Evolutionary conservation across 257 asterid genomes (phyloP).

Genomic region (Nicotiana otophora): DNA sequence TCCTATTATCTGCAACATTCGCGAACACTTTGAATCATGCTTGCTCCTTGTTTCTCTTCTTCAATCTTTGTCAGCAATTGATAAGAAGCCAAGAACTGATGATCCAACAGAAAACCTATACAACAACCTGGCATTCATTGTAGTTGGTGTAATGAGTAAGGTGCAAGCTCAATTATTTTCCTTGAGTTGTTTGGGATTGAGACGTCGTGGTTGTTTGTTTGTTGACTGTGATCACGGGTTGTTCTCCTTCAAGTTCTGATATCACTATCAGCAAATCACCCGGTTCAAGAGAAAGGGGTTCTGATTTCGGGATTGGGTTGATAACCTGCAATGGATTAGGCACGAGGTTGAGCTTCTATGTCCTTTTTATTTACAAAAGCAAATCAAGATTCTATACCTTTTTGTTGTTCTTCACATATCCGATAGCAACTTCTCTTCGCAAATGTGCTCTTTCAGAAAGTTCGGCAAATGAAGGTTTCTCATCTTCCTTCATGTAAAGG

Average conservation of each 20-base stretch:
- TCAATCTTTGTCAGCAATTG: background rate
- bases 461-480: slow-evolving; percentile 75
- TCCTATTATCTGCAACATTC: background rate
- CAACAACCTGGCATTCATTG: background rate
- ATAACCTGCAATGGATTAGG: slow-evolving; percentile 52
- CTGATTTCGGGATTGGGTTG: slow-evolving; percentile 74
- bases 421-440: slow-evolving; percentile 92
- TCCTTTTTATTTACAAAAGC: background rate
- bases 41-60: background rate
- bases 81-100: background rate
- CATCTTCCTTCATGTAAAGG: slow-evolving; percentile 77
- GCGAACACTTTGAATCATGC: background rate
- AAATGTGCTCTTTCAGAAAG: slow-evolving; percentile 85
- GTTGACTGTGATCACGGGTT: slow-evolving; percentile 26
- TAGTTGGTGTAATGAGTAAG: background rate
- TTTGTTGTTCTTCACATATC: slow-evolving; percentile 70
- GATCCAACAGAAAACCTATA: background rate
- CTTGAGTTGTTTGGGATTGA: background rate
- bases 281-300: slow-evolving; percentile 50
- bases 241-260: slow-evolving; percentile 87
- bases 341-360: background rate
- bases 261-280: slow-evolving; percentile 70
- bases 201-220: too few relatives aligned
- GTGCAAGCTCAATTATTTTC: background rate
- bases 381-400: slow-evolving; percentile 37